These are phyloP conservation scores for Vigna angularis DNA, from an alignment of 306 rosid genomes.

Conservation along the genomic window DNA sequence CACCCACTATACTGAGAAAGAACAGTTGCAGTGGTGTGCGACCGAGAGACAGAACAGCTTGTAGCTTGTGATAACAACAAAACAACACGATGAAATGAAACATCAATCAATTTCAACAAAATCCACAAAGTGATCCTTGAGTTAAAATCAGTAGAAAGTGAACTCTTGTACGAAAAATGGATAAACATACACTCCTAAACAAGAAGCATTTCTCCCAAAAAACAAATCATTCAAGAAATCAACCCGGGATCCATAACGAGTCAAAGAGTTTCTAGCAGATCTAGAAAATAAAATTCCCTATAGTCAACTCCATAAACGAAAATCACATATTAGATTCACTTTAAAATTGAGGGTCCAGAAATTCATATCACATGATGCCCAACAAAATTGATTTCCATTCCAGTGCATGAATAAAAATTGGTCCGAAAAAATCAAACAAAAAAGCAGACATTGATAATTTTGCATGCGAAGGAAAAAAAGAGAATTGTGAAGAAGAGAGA, in stretches of 20 bases:
- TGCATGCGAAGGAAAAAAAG: not conserved
- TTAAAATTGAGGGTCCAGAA: not conserved
- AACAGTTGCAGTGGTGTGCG: not conserved
- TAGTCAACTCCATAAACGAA: constrained; percentile 2
- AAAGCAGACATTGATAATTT: not conserved
- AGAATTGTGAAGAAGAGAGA: not conserved
- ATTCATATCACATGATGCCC: not conserved
- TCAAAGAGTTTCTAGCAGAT: constrained; percentile 14
- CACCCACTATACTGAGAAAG: not conserved
- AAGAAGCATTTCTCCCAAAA: not conserved
- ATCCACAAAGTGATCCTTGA: constrained; percentile 15
- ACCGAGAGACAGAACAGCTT: constrained; percentile 18
- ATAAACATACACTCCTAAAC: not conserved
- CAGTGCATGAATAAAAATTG: not conserved
- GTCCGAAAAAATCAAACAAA: not conserved
- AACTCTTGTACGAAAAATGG: not conserved
- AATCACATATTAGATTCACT: not conserved
- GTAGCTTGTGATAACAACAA: not conserved
- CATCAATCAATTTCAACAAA: not conserved
- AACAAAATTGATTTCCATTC: constrained; percentile 2
- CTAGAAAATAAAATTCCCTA: not conserved
- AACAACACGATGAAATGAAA: not conserved
- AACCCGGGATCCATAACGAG: not conserved
- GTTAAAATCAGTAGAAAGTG: not conserved
- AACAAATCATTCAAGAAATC: not conserved